These are phyloP conservation scores for Boletus rex-veris DNA, from an alignment of 768 basidiomycete species.

Conservation along the genomic window DNA sequence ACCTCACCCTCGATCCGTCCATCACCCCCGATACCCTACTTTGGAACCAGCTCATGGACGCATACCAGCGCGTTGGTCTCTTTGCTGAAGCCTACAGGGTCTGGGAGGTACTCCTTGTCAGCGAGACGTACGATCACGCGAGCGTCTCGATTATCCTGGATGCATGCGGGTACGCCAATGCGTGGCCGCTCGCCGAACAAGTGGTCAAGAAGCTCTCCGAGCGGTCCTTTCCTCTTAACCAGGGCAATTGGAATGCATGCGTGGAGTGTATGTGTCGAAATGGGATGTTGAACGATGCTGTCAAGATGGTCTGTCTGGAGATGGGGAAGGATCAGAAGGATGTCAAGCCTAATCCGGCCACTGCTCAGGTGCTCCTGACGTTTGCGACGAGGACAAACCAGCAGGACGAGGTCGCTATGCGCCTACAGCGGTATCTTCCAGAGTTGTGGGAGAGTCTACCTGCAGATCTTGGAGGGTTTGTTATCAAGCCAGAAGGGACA, in stretches of 20 bases:
- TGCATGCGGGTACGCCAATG: conserved; percentile 66
- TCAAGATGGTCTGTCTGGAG: conserved; percentile 57
- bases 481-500: conserved; percentile 18
- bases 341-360: conserved; percentile 47
- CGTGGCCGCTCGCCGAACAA: conserved; percentile 47
- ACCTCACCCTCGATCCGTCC: conserved; percentile 75
- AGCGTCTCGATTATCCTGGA: conserved; percentile 84
- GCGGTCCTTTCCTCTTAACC: conserved; percentile 51
- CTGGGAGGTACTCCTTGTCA: conserved; percentile 71
- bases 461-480: conserved; percentile 16
- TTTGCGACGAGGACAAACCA: conserved; percentile 46
- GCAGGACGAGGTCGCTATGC: conserved; percentile 43
- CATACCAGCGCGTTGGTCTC: conserved; percentile 76
- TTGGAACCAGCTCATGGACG: conserved; percentile 86
- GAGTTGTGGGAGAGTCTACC: conserved; percentile 33
- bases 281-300: conserved; percentile 62
- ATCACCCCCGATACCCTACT: conserved; percentile 65
- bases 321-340: conserved; percentile 51
- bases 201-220: conserved; percentile 52
- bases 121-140: conserved; percentile 54
- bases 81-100: conserved; percentile 70
- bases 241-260: conserved; percentile 76
- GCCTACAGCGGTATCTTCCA: conserved; percentile 42
- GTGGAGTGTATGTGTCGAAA: conserved; percentile 83
- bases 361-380: conserved; percentile 50